Percentiles rank a stretch among this genome's conserved stretches.
Evolutionary conservation across 805 yeast species (phyloP).

Genomic region (Yamadazyma tumulicola): DNA sequence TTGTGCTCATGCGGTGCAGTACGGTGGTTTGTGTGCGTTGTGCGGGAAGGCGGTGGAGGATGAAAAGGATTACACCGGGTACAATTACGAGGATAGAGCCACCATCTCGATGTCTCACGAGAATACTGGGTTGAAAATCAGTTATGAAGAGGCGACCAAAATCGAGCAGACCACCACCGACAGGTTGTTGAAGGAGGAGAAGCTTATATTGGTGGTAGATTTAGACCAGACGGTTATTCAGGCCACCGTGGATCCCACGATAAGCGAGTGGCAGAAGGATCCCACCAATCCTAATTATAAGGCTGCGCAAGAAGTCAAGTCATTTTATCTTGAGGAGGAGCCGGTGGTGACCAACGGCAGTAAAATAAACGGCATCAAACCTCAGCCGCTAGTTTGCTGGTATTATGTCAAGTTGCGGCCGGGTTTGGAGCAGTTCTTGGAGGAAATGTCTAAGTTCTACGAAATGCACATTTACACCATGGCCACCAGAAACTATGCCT

Average conservation of each 20-base stretch:
- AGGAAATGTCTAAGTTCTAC: constrained; percentile 57
- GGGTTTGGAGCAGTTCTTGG: constrained; percentile 72
- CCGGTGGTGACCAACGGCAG: constrained; percentile 49
- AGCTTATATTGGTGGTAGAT: constrained; percentile 89
- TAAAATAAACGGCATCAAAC: constrained; percentile 54
- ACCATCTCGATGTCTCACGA: constrained; percentile 89
- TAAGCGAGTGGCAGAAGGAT: constrained; percentile 93
- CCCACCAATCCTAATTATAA: constrained; percentile 80
- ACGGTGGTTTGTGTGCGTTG: constrained; percentile 89
- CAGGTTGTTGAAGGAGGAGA: constrained; percentile 56
- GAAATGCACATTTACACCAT: constrained; percentile 96
- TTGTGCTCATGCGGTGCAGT: constrained; percentile 89
- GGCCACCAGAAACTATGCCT: constrained; percentile 95
- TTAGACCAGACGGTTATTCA: constrained; percentile 96
- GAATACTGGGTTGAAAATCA: constrained; percentile 76
- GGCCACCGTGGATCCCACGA: constrained; percentile 96
- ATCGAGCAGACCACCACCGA: constrained; percentile 68
- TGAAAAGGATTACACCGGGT: constrained; percentile 72
- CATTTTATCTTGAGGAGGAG: constrained; percentile 78
- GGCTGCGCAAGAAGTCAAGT: constrained; percentile 75
- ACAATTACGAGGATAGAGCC: constrained; percentile 66
- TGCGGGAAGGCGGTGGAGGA: constrained; percentile 79
- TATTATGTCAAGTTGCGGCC: constrained; percentile 93
- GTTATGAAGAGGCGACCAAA: constrained; percentile 80
- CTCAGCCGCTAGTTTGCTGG: constrained; percentile 65